phyloP scores from a whole-genome alignment of 2,329 filamentous ascomycete species.

The Elsinoe batatas region DNA sequence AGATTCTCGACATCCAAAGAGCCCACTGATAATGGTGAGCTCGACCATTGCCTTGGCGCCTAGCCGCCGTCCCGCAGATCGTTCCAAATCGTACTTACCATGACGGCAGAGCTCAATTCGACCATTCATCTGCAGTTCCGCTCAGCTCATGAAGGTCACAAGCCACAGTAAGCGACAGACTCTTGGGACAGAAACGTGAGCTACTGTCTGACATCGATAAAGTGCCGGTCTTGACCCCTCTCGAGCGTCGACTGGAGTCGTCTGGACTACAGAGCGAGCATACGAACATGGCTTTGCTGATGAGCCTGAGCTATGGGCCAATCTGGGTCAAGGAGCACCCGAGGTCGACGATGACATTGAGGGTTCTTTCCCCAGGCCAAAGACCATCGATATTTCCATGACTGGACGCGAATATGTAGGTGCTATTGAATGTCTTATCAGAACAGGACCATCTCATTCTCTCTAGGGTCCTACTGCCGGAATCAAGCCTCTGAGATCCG shows the following conservation, averaged over 20 bases:
- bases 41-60: slow-evolving; percentile 11
- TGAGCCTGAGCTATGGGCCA: slow-evolving; percentile 75
- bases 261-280: slow-evolving; percentile 85
- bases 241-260: slow-evolving; percentile 82
- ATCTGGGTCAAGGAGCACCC: slow-evolving; percentile 85
- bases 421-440: slow-evolving; percentile 23
- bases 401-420: slow-evolving; percentile 66
- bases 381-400: slow-evolving; percentile 65
- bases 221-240: slow-evolving; percentile 85
- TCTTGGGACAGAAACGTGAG: slow-evolving; percentile 50
- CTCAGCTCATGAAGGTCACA: slow-evolving; percentile 79
- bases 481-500: slow-evolving; percentile 80
- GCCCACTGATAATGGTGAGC: slow-evolving; percentile 37
- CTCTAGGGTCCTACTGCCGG: slow-evolving; percentile 67
- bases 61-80: not conserved
- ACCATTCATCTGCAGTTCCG: slow-evolving; percentile 85
- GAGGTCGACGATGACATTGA: slow-evolving; percentile 81
- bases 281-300: slow-evolving; percentile 80
- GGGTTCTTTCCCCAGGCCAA: slow-evolving; percentile 76
- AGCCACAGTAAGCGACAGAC: slow-evolving; percentile 42
- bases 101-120: slow-evolving; percentile 61
- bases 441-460: not conserved
- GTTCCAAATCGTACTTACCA: not conserved
- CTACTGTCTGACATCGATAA: slow-evolving; percentile 49
- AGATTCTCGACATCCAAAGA: slow-evolving; percentile 35